These are phyloP conservation scores for Raphanus sativus DNA, from an alignment of 345 rosid genomes.

Conservation along the genomic window DNA sequence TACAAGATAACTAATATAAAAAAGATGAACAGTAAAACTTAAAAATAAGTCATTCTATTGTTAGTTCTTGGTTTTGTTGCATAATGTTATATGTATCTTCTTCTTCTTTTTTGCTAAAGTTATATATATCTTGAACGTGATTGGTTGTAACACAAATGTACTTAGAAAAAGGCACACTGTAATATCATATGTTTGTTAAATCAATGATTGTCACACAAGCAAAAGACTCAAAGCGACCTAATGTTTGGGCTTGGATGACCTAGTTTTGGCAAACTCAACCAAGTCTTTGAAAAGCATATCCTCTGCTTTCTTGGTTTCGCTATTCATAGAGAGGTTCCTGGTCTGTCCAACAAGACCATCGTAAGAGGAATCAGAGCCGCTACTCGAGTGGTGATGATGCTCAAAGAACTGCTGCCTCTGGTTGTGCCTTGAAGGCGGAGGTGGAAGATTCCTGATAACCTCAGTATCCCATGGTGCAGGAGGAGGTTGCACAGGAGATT, in stretches of 20 bases:
- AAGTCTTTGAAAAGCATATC: slow-evolving; percentile 85
- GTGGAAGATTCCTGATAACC: slow-evolving; percentile 54
- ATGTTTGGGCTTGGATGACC: slow-evolving; percentile 56
- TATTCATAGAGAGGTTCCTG: slow-evolving; percentile 51
- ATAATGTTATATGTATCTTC: neutral
- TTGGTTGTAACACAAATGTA: neutral
- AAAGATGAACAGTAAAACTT: neutral
- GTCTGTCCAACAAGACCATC: slow-evolving; percentile 67
- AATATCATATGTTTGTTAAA: slow-evolving; percentile 2
- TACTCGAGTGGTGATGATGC: slow-evolving; percentile 48
- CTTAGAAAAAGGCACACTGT: slow-evolving; percentile 11
- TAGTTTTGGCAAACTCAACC: slow-evolving; percentile 84
- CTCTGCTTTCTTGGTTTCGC: slow-evolving; percentile 52
- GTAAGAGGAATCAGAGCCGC: slow-evolving; percentile 55
- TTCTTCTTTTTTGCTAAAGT: no score
- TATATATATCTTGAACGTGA: neutral
- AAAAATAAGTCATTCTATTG: neutral
- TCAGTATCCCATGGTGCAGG: slow-evolving; percentile 65
- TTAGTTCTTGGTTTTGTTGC: neutral
- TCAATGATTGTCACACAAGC: slow-evolving; percentile 16
- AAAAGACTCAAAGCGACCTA: slow-evolving; percentile 50
- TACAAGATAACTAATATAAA: neutral
- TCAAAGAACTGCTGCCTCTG: slow-evolving; percentile 83
- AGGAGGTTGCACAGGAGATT: slow-evolving; percentile 51
- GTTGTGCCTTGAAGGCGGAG: slow-evolving; percentile 76